Percentiles rank a stretch among this genome's conserved stretches.
These are phyloP conservation scores for Austroboletus novae-zelandiae DNA, from an alignment of 1,284 basidiomycete genomes.

Conservation along the genomic window DNA sequence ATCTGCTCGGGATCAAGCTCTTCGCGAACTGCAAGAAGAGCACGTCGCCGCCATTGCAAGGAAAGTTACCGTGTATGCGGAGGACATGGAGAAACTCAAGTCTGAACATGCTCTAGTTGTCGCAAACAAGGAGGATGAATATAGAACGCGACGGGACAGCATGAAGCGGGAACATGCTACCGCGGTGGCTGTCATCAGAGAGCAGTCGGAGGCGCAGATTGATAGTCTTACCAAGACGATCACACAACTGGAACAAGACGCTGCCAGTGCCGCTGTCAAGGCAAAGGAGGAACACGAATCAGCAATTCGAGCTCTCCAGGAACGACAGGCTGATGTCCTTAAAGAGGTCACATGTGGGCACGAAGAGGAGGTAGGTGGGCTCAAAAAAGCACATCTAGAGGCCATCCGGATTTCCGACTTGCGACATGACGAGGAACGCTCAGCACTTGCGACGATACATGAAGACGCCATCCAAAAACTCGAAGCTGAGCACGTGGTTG, in stretches of 20 bases:
- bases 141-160: slow-evolving; percentile 42
- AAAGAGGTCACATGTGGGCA: slow-evolving; percentile 55
- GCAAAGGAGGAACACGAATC: slow-evolving; percentile 51
- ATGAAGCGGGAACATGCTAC: slow-evolving; percentile 41
- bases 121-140: slow-evolving; percentile 58
- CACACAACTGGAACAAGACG: slow-evolving; percentile 46
- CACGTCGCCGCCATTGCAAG: slow-evolving; percentile 60
- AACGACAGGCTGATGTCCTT: slow-evolving; percentile 55
- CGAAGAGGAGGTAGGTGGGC: slow-evolving; percentile 46
- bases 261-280: slow-evolving; percentile 36
- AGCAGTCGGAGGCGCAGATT: slow-evolving; percentile 44
- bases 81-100: slow-evolving; percentile 61
- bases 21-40: slow-evolving; percentile 66
- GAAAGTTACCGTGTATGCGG: slow-evolving; percentile 61
- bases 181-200: slow-evolving; percentile 33
- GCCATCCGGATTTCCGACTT: slow-evolving; percentile 30
- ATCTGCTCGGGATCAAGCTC: slow-evolving; percentile 55
- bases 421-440: slow-evolving; percentile 36
- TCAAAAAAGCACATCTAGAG: slow-evolving; percentile 47
- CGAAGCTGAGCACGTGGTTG: slow-evolving; percentile 45
- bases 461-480: slow-evolving; percentile 41
- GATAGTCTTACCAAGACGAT: slow-evolving; percentile 48
- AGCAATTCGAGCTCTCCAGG: slow-evolving; percentile 46
- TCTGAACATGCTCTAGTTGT: slow-evolving; percentile 56
- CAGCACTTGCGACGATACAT: slow-evolving; percentile 35